Evolutionary conservation across 371 early-diverging fungal species (phyloP), one percentile per base, ranked within the genome.

Genomic region (Neoconidiobolus thromboides): DNA sequence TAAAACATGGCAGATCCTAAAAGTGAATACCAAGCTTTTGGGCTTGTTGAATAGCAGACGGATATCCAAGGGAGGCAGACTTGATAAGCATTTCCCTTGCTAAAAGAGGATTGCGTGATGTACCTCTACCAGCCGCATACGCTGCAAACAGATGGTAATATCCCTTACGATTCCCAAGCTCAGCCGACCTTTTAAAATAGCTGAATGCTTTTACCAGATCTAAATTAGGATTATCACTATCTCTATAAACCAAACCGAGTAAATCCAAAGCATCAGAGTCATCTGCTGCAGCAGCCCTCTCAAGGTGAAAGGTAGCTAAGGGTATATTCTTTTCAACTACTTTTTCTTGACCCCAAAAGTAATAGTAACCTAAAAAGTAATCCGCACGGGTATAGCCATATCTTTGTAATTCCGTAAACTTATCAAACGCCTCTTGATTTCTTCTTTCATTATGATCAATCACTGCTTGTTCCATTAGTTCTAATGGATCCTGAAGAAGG

Each of bases 241-340:
- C 41, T 4, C 43, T 12, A 38, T 43, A 57, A 26, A n/a, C 41
- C 43, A 57, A 43, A 12, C 57, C 57, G 15, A 57, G 26, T 5
- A 57, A 44, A 36, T 57, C 57, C 14, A 57, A 15, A 37, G 57
- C 57, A 57, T 57, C 57, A 14, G 44, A 43, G 43, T 57, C 57
- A 10, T 38, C 14, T 4, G 6, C 14, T 0, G 5, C 44, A 3
- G 46, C 57, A 2, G 57, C 57, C 10, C 44, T 10, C 2, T 41
- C 14, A 14, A 57, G 57, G 36, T 57, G 36, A 26, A 2, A 14
- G 10, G 36, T 36, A 6, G 57, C 41, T 7, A 6, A 10, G n/a
- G 41, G 10, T 6, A 40, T 14, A 44, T 57, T 44, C 43, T 57
- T 57, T 3, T 10, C 44, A 2, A 57, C 57, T 9, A 57, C 57